Evolutionary conservation across 306 rosid species (phyloP).

Genomic region (Prunus campanulata): DNA sequence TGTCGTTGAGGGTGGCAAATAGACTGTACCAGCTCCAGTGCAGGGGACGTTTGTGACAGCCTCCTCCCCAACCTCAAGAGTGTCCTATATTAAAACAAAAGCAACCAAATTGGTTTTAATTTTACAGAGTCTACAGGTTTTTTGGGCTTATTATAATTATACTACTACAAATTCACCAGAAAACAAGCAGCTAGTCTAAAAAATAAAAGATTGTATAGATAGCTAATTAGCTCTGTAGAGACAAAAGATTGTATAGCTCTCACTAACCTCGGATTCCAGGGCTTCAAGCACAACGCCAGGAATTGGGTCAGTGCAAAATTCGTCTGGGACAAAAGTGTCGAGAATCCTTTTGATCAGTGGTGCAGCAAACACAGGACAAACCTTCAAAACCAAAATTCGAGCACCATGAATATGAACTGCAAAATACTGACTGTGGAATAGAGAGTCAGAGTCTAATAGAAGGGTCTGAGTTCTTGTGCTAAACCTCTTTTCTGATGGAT

Average conservation of each 20-base stretch:
- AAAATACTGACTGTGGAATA: not conserved
- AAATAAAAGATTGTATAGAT: not conserved
- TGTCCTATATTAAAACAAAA: constrained; percentile 46
- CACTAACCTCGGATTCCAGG: constrained; percentile 70
- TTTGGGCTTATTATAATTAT: not conserved
- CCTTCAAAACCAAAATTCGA: constrained; percentile 50
- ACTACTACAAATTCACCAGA: not conserved
- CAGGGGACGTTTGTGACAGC: constrained; percentile 59
- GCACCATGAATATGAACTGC: constrained; percentile 21
- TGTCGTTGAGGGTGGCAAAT: constrained; percentile 63
- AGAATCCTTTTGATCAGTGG: constrained; percentile 75
- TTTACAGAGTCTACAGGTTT: not conserved
- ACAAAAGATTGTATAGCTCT: constrained; percentile 1
- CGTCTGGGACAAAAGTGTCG: constrained; percentile 73
- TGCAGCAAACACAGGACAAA: constrained; percentile 78
- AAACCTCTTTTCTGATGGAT: constrained; percentile 89
- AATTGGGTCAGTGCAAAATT: constrained; percentile 92
- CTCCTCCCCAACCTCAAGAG: constrained; percentile 48
- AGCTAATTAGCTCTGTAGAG: not conserved
- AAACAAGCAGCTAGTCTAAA: not conserved
- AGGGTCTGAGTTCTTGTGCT: constrained; percentile 21
- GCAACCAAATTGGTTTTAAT: not conserved
- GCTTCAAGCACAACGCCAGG: constrained; percentile 66
- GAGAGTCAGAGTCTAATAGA: constrained; percentile 5
- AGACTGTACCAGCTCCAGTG: constrained; percentile 59